Base-by-base conservation (phyloP, 2,329 filamentous ascomycete species). In the Hortaea sp. region DNA sequence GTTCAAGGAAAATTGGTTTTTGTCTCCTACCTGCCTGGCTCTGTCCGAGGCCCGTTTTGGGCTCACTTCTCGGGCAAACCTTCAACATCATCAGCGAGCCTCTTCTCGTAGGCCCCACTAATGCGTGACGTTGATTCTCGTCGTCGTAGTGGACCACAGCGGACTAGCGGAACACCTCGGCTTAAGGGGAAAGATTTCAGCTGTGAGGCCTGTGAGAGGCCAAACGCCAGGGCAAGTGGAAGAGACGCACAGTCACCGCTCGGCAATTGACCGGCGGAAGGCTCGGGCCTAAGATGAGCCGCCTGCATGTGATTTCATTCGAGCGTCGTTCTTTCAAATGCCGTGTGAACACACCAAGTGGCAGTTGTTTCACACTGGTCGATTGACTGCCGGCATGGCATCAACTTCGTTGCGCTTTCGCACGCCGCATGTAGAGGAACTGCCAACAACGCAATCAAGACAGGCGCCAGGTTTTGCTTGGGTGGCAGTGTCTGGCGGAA, bases 401-500 rank as follows among this genome's bases (percentile, higher is more conserved):
- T 43, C 51, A 30, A 51, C 54, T 42, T 51, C 57, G 11, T 52
- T 63, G 7, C 57, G 60, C 12, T 63, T 63, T 47, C 55, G 57
- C 11, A 82, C 81, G 75, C 78, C 78, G 55, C 84, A 85, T 58
- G 87, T 97, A 58, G 82, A 94, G 66, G 84, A 94, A 57, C 72
- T 95, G 47, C 85, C 87, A 32, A 70, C 69, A 48, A 81, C 79
- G 60, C 72, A 80, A 29, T 60, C 61, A 12, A 80, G 79, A 50
- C 81, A 80, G 11, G 85, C 87, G 1, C 88, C 90, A 1, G 90
- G 90, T 59, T 97, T 88, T 84, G 88, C 88, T 9, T 95, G 95
- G 63, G 86, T 95, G 1, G 82, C 88, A 29, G 87, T 95, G 61
- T 81, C 77, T 11, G 62, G 76, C 65, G 74, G 78, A 46, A 74